Evolutionary conservation across 768 basidiomycete genomes (phyloP), one percentile per base, ranked within the genome.

Genomic region (Russula earlei): DNA sequence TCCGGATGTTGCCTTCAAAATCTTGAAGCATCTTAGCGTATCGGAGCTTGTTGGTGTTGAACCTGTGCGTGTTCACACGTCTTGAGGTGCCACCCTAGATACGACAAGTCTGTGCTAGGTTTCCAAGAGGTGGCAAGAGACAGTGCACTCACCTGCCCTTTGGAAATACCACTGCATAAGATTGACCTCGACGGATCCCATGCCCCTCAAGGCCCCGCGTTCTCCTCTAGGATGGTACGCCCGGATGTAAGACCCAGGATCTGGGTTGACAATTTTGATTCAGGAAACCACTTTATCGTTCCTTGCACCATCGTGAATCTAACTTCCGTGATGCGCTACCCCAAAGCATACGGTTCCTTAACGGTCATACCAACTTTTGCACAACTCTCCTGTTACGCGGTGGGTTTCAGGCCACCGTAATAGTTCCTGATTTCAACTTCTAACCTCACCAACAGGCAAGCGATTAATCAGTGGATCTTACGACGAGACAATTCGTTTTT

Each of bases 401-500:
- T 74, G 58, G 11, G 69, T 55, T 7, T 7, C 10, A 51, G n/a
- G 5, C 43, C 20, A 10, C 36, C 45, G n/a, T 15, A 12, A 12
- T 27, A 20, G 19, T 3, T 17, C 5, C 10, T 27, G 14, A 12
- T 15, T 22, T 15, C 22, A 42, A 48, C n/a, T 15, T 46, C 49
- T 42, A 7, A 58, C 44, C 17, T 41, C 42, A 25, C 10, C 52
- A 2, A 11, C 36, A 68, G 88, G 87, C 17, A 85, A 91, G 63
- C 75, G 85, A 9, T 73, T 95, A 40, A 90, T 95, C 61, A 91
- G 87, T 61, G 92, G 92, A 15, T 88, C 86, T 25, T 92, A 93
- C 65, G 91, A 94, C 54, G 91, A 92, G 68, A 91, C 87, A 1
- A 93, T 95, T 58, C 77, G 91, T 12, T 89, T 95, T 69, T 95